A percentile compares a stretch with the other conserved stretches of the same genome.
These are phyloP conservation scores for Clarireedia monteithiana DNA, from an alignment of 2,329 filamentous ascomycete species.

Conservation along the genomic window DNA sequence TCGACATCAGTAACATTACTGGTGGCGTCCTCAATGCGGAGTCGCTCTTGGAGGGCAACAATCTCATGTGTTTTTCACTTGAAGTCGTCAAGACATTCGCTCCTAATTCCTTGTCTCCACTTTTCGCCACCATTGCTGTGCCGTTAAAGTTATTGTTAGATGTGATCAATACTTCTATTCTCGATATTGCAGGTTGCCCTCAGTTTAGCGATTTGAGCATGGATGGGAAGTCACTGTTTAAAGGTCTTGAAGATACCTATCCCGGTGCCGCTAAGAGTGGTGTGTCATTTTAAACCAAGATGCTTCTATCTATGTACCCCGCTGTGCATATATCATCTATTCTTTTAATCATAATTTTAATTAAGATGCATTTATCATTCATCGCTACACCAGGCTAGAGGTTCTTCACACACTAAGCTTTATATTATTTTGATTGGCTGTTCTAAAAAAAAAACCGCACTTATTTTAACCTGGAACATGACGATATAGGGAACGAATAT, in stretches of 20 bases:
- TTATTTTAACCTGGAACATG: too few species aligned
- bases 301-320: too few species aligned
- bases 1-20: constrained; percentile 36
- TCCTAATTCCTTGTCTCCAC: neutral
- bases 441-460: too few species aligned
- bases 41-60: constrained; percentile 39
- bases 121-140: neutral
- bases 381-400: too few species aligned
- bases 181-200: neutral
- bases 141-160: neutral
- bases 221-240: neutral
- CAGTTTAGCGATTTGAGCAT: neutral
- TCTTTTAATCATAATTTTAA: too few species aligned
- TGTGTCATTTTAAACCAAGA: too few species aligned
- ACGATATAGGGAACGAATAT: too few species aligned
- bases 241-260: neutral
- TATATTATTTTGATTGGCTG: too few species aligned
- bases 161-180: neutral
- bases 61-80: constrained; percentile 37
- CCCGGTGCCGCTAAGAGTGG: neutral
- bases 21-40: constrained; percentile 37
- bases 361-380: too few species aligned
- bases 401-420: too few species aligned
- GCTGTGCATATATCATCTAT: too few species aligned
- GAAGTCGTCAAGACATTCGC: constrained; percentile 33